Conservation (phyloP, 1,284 basidiomycete genomes). For the Leccinum fallax region DNA sequence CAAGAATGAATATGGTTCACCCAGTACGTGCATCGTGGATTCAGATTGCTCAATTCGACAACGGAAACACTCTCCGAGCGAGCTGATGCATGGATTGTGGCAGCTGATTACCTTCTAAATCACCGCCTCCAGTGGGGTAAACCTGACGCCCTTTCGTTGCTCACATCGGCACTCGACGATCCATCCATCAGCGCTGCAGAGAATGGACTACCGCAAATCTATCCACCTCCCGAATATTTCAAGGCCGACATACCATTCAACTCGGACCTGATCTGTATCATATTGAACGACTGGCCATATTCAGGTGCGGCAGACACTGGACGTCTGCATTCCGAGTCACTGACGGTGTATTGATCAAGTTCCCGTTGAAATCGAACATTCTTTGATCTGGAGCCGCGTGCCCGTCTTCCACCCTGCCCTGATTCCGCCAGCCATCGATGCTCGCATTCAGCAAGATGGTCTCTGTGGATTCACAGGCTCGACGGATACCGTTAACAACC, state of each 20-base stretch:
- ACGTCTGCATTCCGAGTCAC: slow-evolving; percentile 55
- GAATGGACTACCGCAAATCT: slow-evolving; percentile 15
- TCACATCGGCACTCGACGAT: slow-evolving; percentile 47
- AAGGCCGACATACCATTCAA: slow-evolving; percentile 53
- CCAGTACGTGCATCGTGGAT: slow-evolving; percentile 46
- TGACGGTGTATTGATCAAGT: slow-evolving; percentile 61
- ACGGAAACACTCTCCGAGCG: not conserved
- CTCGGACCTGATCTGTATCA: slow-evolving; percentile 64
- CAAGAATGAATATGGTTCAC: slow-evolving; percentile 61
- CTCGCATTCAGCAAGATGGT: not conserved
- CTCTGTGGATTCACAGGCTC: slow-evolving; percentile 76
- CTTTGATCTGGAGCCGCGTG: slow-evolving; percentile 72
- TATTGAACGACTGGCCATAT: slow-evolving; percentile 85
- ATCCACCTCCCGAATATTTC: slow-evolving; percentile 56
- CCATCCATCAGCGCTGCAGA: slow-evolving; percentile 2
- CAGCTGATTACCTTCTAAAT: slow-evolving; percentile 68
- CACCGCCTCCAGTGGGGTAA: slow-evolving; percentile 75
- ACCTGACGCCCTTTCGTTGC: slow-evolving; percentile 58
- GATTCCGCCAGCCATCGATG: slow-evolving; percentile 25
- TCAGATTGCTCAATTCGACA: not conserved
- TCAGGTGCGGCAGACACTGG: slow-evolving; percentile 58
- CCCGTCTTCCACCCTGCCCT: slow-evolving; percentile 64
- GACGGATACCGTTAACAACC: slow-evolving; percentile 59
- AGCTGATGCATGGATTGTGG: not conserved
- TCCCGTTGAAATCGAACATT: slow-evolving; percentile 72